These are phyloP conservation scores for Hypoxylon sp. DNA, from an alignment of 2,329 filamentous ascomycete genomes.

Conservation along the genomic window DNA sequence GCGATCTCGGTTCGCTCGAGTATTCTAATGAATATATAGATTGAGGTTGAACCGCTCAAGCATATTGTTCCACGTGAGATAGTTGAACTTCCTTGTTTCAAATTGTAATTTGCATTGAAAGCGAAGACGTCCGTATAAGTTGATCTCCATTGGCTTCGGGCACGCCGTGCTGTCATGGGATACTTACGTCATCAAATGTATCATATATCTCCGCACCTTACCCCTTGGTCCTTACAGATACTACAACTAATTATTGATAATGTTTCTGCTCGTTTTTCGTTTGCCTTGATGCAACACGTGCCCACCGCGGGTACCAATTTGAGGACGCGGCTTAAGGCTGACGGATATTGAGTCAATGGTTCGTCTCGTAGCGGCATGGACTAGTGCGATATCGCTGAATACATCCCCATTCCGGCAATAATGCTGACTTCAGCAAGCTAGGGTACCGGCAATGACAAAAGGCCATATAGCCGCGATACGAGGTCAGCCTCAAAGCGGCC, in stretches of 20 bases:
- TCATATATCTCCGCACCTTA: too few species aligned
- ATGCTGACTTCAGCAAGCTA: conserved; percentile 10
- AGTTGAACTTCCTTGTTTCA: not conserved
- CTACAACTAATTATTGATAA: too few species aligned
- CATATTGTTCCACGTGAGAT: not conserved
- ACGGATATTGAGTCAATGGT: conserved; percentile 17
- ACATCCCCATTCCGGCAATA: conserved; percentile 15
- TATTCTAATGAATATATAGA: not conserved
- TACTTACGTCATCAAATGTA: too few species aligned
- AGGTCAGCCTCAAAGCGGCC: conserved; percentile 27
- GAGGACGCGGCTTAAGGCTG: conserved; percentile 18
- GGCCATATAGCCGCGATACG: conserved; percentile 18
- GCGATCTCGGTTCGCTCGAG: not conserved
- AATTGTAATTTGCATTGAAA: too few species aligned
- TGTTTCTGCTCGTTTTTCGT: too few species aligned
- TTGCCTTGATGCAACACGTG: too few species aligned
- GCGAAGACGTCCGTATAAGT: not conserved
- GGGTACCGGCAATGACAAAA: conserved; percentile 12
- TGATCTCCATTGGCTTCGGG: not conserved
- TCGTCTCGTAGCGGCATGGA: not conserved
- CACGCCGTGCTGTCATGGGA: too few species aligned
- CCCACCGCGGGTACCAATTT: conserved; percentile 8
- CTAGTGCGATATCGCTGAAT: conserved; percentile 9
- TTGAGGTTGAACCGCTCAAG: not conserved
- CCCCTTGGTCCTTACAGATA: too few species aligned